A percentile compares a stretch with the other conserved stretches of the same genome.
Evolutionary conservation across 192 early-diverging fungal species (phyloP).

Genomic region (Coemansia sp.): DNA sequence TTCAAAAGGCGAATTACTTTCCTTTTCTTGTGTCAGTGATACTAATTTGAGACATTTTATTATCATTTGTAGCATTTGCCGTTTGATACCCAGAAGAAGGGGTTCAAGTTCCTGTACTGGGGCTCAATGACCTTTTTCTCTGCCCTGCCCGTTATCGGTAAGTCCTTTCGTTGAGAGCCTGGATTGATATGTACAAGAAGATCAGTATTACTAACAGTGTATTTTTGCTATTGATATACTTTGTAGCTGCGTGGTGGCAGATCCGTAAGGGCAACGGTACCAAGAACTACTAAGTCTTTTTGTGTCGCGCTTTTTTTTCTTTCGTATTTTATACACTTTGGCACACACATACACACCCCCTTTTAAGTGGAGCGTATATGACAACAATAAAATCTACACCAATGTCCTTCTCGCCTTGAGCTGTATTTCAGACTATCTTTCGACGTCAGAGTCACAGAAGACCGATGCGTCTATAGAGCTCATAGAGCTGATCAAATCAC

Average conservation of each 20-base stretch:
- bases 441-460: no score
- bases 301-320: no score
- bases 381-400: neutral
- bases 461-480: no score
- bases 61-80: constrained; percentile 50
- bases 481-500: neutral
- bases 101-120: constrained; percentile 58
- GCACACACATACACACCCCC: neutral
- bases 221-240: neutral
- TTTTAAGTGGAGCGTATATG: neutral
- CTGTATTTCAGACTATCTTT: no score
- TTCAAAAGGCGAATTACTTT: neutral
- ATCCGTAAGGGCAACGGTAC: constrained; percentile 55
- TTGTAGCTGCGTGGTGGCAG: constrained; percentile 57
- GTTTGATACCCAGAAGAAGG: constrained; percentile 49
- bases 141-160: constrained; percentile 42
- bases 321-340: neutral
- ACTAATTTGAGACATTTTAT: neutral
- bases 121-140: constrained; percentile 43
- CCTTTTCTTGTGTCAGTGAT: neutral
- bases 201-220: neutral
- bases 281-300: constrained; percentile 32
- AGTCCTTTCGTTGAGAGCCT: constrained; percentile 2
- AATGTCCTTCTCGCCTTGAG: neutral
- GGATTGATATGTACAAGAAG: neutral